Evolutionary conservation across 257 asterid species (phyloP), one percentile per base, ranked within the genome.

Genomic region (Fraxinus cuspidata): DNA sequence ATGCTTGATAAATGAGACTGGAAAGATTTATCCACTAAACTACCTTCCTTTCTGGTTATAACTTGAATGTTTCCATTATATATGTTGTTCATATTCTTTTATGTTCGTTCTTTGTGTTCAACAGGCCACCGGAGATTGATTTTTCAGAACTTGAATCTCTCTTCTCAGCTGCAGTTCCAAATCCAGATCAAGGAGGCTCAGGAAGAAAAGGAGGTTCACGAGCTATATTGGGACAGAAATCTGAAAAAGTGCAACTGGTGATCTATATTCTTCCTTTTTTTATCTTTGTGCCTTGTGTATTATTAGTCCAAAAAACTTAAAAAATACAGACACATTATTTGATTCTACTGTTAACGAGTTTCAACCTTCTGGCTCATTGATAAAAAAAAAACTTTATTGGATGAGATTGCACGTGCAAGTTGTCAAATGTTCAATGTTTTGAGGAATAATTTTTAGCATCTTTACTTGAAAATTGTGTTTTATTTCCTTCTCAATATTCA

Each of bases 221-320:
- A 78, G 85, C 88, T 53, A 83, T 93, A 60, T n/a, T 88, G 88
- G 88, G 85, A 83, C 81, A 82, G 72, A 94, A 94, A 80, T 82
- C 91, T 67, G 97, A 94, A 83, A 90, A 88, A 94, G 97, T 94
- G 89, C 98, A 94, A 84, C 90, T 94, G 97, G 98, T 94, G 86
- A 83, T 66, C 40, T 77, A 32, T 74, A 74, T 63, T 63, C 5
- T 25, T 27, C 35, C 69, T 25, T 2, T n/a, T 73, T 27, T 78
- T 70, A 8, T 58, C 66, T 21, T 8, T 72, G 56, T 32, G 15
- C 76, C 65, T 77, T 74, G 76, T 70, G 21, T 58, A 35, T 73
- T 47, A 40, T 18, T 67, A 19, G 44, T 68, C 40, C 72, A 9
- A 37, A 53, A 18, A 68, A 68, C 31, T 28, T 12, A 44, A 10